A percentile compares a stretch with the other conserved stretches of the same genome.
Conservation (phyloP, 2,329 filamentous ascomycete genomes). For the Fusarium sp. region DNA sequence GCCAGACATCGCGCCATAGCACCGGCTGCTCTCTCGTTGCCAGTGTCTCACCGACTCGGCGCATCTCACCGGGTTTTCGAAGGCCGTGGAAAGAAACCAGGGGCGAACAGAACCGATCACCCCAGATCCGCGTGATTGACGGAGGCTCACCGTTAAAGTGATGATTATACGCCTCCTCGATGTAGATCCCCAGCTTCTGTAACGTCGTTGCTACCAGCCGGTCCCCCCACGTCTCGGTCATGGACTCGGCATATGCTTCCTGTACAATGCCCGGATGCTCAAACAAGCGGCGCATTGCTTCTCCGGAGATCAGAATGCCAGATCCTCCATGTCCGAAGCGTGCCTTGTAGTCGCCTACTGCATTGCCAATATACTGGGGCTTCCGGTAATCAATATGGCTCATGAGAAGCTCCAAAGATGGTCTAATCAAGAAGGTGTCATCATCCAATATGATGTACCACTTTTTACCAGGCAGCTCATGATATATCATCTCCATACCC, state of each 20-base stretch:
- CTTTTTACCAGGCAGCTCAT: conserved; percentile 65
- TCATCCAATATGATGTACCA: conserved; percentile 72
- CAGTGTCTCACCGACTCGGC: conserved; percentile 59
- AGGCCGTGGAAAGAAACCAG: conserved; percentile 67
- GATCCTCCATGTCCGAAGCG: conserved; percentile 71
- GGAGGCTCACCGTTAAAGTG: conserved; percentile 70
- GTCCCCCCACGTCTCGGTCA: conserved; percentile 67
- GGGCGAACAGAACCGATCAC: conserved; percentile 67
- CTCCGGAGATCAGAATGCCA: conserved; percentile 65
- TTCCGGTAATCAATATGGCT: conserved; percentile 62
- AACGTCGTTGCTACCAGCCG: conserved; percentile 66
- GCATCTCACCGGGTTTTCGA: conserved; percentile 61
- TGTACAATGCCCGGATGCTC: conserved; percentile 58
- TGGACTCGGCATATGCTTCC: conserved; percentile 61
- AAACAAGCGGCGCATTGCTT: conserved; percentile 63
- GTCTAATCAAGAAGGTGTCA: conserved; percentile 67
- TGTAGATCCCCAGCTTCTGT: conserved; percentile 66
- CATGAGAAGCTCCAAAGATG: conserved; percentile 63
- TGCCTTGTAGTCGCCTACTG: conserved; percentile 67
- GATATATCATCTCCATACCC: conserved; percentile 66
- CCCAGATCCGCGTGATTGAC: conserved; percentile 61
- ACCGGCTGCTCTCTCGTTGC: conserved; percentile 56
- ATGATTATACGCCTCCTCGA: conserved; percentile 67
- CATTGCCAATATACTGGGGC: conserved; percentile 68
- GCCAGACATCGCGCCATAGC: conserved; percentile 65